A percentile compares a stretch with the other conserved stretches of the same genome.
Evolutionary conservation across 2,329 filamentous ascomycete genomes (phyloP).

Genomic region (Ophiocordyceps camponoti-saundersi): DNA sequence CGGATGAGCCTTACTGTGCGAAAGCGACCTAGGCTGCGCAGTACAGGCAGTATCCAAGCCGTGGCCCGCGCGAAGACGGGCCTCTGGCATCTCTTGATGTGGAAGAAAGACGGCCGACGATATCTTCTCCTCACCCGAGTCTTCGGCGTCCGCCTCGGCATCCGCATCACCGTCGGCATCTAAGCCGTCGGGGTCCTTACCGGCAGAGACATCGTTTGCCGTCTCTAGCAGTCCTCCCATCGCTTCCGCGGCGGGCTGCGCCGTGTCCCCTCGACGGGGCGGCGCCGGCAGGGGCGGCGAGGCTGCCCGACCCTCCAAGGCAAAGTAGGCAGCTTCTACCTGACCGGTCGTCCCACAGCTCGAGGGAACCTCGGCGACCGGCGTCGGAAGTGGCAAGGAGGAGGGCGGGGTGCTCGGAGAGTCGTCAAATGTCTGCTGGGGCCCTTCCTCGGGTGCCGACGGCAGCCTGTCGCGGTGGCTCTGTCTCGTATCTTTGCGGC

Average conservation of each 20-base stretch:
- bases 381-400: background rate
- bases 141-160: conserved; percentile 26
- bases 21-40: conserved; percentile 27
- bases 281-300: conserved; percentile 5
- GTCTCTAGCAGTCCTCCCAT: conserved; percentile 13
- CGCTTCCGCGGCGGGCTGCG: background rate
- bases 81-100: conserved; percentile 40
- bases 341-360: background rate
- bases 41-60: conserved; percentile 22
- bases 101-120: conserved; percentile 74
- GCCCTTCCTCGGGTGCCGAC: conserved; percentile 14
- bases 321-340: background rate
- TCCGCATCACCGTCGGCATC: conserved; percentile 6
- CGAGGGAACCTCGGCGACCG: background rate
- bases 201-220: conserved; percentile 19
- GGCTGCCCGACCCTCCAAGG: background rate
- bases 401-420: background rate
- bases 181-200: conserved; percentile 18
- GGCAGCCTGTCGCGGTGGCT: conserved; percentile 22
- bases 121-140: conserved; percentile 68
- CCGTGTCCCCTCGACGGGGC: background rate
- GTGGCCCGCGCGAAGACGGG: conserved; percentile 13
- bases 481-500: conserved; percentile 28
- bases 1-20: conserved; percentile 22
- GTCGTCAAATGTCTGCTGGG: background rate